phyloP scores from a whole-genome alignment of 2,329 filamentous ascomycete genomes.

The Juglanconis juglandina region DNA sequence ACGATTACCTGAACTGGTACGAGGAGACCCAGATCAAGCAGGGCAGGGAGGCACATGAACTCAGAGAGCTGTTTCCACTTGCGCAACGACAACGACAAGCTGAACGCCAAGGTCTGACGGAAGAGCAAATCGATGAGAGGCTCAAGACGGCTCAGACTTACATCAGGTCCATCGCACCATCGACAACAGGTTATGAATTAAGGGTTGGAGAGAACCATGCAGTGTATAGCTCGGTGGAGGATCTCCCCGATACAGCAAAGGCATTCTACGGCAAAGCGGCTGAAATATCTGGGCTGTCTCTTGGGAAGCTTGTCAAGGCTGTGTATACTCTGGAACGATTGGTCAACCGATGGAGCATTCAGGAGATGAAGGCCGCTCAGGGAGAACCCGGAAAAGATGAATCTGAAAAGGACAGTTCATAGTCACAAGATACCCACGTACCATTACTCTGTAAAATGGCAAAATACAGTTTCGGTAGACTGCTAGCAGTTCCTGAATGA shows the following conservation, averaged over 20 bases:
- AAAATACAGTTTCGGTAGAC: too few species aligned
- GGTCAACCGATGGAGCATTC: slow-evolving; percentile 32
- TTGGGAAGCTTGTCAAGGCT: slow-evolving; percentile 32
- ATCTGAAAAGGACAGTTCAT: slow-evolving; percentile 11
- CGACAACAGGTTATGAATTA: slow-evolving; percentile 16
- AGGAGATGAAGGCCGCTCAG: slow-evolving; percentile 20
- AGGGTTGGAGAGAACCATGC: slow-evolving; percentile 33
- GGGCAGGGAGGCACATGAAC: slow-evolving; percentile 27
- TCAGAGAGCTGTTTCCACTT: slow-evolving; percentile 33
- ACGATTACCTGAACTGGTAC: slow-evolving; percentile 79
- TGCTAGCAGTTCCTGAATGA: too few species aligned
- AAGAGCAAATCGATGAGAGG: slow-evolving; percentile 25
- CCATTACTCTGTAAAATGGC: too few species aligned
- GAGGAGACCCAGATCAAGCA: slow-evolving; percentile 45
- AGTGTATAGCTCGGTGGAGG: slow-evolving; percentile 35
- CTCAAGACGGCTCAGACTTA: slow-evolving; percentile 25
- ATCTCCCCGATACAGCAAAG: slow-evolving; percentile 39
- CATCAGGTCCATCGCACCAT: slow-evolving; percentile 20
- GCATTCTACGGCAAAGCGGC: slow-evolving; percentile 42
- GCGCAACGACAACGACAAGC: slow-evolving; percentile 13
- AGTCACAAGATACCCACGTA: not conserved
- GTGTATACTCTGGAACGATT: slow-evolving; percentile 35
- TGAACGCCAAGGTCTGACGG: slow-evolving; percentile 14
- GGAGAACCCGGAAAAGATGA: not conserved
- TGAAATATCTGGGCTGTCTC: slow-evolving; percentile 32